Base-by-base conservation (phyloP, 2,329 filamentous ascomycete genomes). In the Orbilia brochopaga region DNA sequence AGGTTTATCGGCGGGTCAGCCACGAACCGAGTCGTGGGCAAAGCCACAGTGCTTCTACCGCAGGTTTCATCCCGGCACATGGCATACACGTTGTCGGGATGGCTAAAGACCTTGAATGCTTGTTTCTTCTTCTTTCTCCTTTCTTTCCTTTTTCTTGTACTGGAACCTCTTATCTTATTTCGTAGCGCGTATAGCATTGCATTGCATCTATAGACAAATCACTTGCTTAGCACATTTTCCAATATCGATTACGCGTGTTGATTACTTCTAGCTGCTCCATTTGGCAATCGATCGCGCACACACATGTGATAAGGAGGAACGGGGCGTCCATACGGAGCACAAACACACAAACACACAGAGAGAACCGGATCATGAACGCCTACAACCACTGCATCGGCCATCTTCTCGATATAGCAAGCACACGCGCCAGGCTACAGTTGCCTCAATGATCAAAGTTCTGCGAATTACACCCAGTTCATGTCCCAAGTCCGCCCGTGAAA, bases 391-490 rank as follows among this genome's bases (percentile, higher is more conserved):
- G 44, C n/a, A 42, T 69, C 61, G 44, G 44, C 59, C 57, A 40
- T 58, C 30, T 15, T 52, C 66, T 54, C 54, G 59, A 70, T 70
- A 1, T 7, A 59, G 66, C 27, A 70, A 70, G 53, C 66, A 27
- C 59, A 70, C 48, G 59, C 66, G 66, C 57, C 50, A 59, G 66
- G 66, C 66, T 70, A 54, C 66, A 70, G 46, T 70, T 70, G 37
- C 66, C 66, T 63, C 54, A 48, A 64, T 70, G 32, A 50, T 53
- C 46, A 17, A 17, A 40, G 37, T 13, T n/a, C 27, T 32, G 27
- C 27, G 8, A 8, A 32, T 32, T 32, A 8, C 3, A 3, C 8
- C 13, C 4, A 46, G 13, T 46, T 46, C 19, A n/a, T 4, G 3
- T 46, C 15, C 42, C n/a, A n/a, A n/a, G n/a, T n/a, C n/a, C n/a